Conservation (phyloP, 805 yeast genomes). For the Yueomyces sinensis region DNA sequence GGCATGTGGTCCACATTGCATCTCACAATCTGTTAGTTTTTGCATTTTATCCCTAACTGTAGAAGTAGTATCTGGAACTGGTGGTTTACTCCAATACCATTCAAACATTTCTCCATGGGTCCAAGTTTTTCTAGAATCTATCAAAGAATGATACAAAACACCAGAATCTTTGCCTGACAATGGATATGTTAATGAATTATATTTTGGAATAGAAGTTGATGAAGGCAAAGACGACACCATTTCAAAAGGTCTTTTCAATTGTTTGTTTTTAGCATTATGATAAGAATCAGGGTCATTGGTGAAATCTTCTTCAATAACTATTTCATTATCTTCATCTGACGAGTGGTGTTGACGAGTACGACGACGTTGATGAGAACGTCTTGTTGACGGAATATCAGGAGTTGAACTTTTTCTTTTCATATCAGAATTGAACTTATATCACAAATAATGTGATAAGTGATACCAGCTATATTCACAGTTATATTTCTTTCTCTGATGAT, state of each 20-base stretch:
- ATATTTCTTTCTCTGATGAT: no score
- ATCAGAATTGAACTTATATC: no score
- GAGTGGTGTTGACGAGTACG: no score
- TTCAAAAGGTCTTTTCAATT: constrained; percentile 43
- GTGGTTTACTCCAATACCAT: constrained; percentile 66
- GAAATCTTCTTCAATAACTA: background rate
- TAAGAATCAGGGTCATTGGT: background rate
- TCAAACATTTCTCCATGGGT: constrained; percentile 55
- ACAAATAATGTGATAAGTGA: no score
- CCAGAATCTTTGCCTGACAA: constrained; percentile 62
- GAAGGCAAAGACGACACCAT: constrained; percentile 56
- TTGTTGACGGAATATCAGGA: no score
- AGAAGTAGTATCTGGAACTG: constrained; percentile 25
- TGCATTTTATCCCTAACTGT: constrained; percentile 44
- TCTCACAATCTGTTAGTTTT: constrained; percentile 62
- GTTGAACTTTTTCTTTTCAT: no score
- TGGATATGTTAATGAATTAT: constrained; percentile 47
- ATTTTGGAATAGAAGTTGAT: constrained; percentile 41
- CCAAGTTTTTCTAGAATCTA: constrained; percentile 62
- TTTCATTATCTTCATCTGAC: no score
- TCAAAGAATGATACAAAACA: constrained; percentile 54
- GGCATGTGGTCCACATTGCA: constrained; percentile 72
- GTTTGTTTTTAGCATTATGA: background rate
- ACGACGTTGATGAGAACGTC: no score
- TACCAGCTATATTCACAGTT: no score